Base-by-base conservation (phyloP, 177 flowering plant species). In the Vitis hybrid region DNA sequence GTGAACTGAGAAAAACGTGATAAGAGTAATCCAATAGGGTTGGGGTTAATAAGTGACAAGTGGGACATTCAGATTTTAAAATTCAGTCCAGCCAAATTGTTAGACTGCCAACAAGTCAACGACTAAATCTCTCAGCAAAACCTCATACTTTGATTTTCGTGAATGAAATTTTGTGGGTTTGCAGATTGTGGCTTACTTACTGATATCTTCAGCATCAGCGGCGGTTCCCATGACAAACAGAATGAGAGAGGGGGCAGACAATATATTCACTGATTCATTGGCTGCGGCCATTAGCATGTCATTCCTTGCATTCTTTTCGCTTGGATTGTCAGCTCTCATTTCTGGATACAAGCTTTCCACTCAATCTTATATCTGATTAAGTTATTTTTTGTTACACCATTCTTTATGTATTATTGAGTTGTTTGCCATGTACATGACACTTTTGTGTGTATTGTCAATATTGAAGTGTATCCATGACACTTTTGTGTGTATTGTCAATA, bases 281-380 rank as follows among this genome's bases (percentile, higher is more conserved):
- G 86, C 94, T 3, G 74, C 98, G 0, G 74, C 95, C 62, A 89
- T 95, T 11, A 87, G 93, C 83, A 95, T 95, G 97, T 80, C 84
- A 1, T 85, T 95, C 85, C 82, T 95, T 18, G 96, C 93, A 4
- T 95, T 93, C 83, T 1, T 86, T 1, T 38, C 82, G 1, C 75
- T 91, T 15, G 95, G 85, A 0, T 20, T 85, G 31, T 88, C 98
- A 0, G 87, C 97, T 28, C 56, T 90, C 44, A 64, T 93, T 49
- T 86, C 98, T 6, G 99, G 97, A 58, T 89, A 80, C 74, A 92
- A 90, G 73, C 85, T 93, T 38, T 81, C 90, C 1, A 79, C 80
- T 57, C 90, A 87, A 38, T 71, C 88, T 17, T 87, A 82, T 62
- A 83, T 92, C 24, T 91, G 69, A 77, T 28, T 47, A 7, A 7